Evolutionary conservation across 129 eudicot genomes (phyloP).

Genomic region (Artemisia tridentata): DNA sequence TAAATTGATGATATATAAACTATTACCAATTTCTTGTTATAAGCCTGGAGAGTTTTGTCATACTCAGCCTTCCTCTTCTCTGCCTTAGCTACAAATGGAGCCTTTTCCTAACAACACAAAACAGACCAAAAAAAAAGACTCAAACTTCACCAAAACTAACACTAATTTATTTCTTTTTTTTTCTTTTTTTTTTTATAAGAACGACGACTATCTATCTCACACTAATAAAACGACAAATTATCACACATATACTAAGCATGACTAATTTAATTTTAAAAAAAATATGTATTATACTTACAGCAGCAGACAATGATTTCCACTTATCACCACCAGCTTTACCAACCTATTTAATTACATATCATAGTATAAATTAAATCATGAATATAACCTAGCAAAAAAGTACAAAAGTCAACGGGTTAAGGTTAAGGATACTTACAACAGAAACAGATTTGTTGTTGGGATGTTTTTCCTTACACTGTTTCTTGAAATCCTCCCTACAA

Average conservation of each 20-base stretch:
- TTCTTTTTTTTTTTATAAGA: too few relatives aligned
- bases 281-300: slow-evolving; percentile 42
- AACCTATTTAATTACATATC: slow-evolving; percentile 39
- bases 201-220: too few relatives aligned
- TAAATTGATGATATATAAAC: neutral
- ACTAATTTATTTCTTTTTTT: too few relatives aligned
- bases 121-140: neutral
- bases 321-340: slow-evolving; percentile 87
- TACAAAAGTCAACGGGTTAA: slow-evolving; percentile 1
- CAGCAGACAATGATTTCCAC: slow-evolving; percentile 67
- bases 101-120: slow-evolving; percentile 54
- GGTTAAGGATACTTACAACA: slow-evolving; percentile 27
- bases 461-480: slow-evolving; percentile 37
- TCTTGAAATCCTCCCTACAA: slow-evolving; percentile 42
- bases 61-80: slow-evolving; percentile 73
- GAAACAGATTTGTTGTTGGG: slow-evolving; percentile 45
- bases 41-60: slow-evolving; percentile 53
- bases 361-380: neutral
- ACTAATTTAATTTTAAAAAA: neutral
- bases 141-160: neutral
- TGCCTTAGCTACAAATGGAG: slow-evolving; percentile 66
- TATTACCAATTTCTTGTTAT: slow-evolving; percentile 63
- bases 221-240: too few relatives aligned
- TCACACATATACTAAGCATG: too few relatives aligned
- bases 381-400: neutral